phyloP scores from a whole-genome alignment of 2,329 filamentous ascomycete genomes.

The Aspergillus melleus region DNA sequence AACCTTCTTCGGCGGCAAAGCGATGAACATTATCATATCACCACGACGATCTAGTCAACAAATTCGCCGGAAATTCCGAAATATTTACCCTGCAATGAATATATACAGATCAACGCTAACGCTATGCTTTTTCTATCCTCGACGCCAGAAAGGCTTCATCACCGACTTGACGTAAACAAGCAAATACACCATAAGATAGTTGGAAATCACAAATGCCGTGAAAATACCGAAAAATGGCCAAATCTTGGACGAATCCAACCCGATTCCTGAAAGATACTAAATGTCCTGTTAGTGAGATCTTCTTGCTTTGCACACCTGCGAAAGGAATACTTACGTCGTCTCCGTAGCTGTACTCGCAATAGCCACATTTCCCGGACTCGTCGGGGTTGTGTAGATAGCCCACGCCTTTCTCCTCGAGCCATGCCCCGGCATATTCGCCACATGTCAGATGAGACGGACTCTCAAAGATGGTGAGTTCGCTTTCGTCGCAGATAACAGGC shows the following conservation, averaged over 20 bases:
- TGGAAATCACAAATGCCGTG: constrained; percentile 32
- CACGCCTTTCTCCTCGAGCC: constrained; percentile 64
- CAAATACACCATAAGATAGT: constrained; percentile 37
- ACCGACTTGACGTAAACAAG: constrained; percentile 36
- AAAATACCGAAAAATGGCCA: constrained; percentile 40
- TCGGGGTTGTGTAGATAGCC: constrained; percentile 70
- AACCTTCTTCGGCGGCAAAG: not conserved
- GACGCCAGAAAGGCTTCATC: constrained; percentile 30
- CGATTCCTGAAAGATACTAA: constrained; percentile 33
- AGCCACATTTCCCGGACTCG: constrained; percentile 66
- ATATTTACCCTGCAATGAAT: not conserved
- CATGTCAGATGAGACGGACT: constrained; percentile 68
- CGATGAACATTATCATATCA: not conserved
- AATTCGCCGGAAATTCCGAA: not conserved
- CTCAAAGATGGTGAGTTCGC: constrained; percentile 69
- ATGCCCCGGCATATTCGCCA: constrained; percentile 69
- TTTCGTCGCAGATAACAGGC: constrained; percentile 59
- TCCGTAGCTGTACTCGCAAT: constrained; percentile 68
- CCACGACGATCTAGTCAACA: not conserved
- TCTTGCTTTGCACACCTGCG: not conserved
- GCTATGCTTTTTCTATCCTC: constrained; percentile 6
- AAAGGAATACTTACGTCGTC: constrained; percentile 30
- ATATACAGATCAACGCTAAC: not conserved
- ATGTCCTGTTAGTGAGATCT: constrained; percentile 1
- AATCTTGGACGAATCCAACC: constrained; percentile 32